Evolutionary conservation across 495 filamentous ascomycete genomes (phyloP).

Genomic region (Penicillium nucicola): DNA sequence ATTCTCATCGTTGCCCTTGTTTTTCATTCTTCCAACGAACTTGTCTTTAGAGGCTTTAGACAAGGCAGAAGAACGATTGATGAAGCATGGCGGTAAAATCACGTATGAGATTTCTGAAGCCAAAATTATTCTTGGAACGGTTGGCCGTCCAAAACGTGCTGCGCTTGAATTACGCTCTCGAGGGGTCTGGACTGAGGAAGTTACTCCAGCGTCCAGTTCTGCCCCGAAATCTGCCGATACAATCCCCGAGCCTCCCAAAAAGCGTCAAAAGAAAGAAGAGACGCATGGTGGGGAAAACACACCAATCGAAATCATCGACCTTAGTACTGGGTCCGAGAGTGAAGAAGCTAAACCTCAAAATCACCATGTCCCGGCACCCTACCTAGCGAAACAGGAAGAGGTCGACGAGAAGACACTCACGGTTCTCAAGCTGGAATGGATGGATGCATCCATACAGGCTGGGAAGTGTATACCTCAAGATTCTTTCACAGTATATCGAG

Average conservation of each 20-base stretch:
- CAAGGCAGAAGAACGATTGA: constrained; percentile 60
- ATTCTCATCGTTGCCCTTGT: constrained; percentile 48
- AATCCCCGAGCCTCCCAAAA: constrained; percentile 14
- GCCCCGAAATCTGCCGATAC: not conserved
- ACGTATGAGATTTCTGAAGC: constrained; percentile 75
- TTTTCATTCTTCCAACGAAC: constrained; percentile 73
- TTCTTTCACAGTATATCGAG: constrained; percentile 66
- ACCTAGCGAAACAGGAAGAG: constrained; percentile 1
- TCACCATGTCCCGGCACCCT: constrained; percentile 3
- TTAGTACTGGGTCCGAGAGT: constrained; percentile 32
- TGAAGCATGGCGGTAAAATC: constrained; percentile 48
- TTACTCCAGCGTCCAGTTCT: constrained; percentile 4
- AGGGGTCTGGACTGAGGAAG: constrained; percentile 59
- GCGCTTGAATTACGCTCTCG: constrained; percentile 71
- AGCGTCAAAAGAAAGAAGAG: constrained; percentile 18
- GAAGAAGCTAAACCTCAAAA: constrained; percentile 19
- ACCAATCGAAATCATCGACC: constrained; percentile 20
- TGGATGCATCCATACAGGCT: constrained; percentile 57
- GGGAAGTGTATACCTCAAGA: constrained; percentile 54
- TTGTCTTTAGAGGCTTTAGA: constrained; percentile 59
- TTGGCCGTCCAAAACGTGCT: constrained; percentile 66
- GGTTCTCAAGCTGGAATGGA: constrained; percentile 76
- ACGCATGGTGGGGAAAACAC: not conserved
- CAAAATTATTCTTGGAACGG: constrained; percentile 66
- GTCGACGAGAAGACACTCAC: constrained; percentile 42